Evolutionary conservation across 345 rosid genomes (phyloP).

Genomic region (Salix exigua): DNA sequence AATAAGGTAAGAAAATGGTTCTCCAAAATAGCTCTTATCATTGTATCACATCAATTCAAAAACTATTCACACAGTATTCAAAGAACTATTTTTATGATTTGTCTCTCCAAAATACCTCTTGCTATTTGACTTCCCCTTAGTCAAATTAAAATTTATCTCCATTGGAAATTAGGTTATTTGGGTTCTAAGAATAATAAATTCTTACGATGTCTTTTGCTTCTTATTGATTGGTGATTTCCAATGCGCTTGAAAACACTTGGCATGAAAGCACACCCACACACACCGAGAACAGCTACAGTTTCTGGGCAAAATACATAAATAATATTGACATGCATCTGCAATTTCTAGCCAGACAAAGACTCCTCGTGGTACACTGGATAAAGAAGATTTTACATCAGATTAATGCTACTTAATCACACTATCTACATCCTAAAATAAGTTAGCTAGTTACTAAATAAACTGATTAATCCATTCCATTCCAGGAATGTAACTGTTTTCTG

Average conservation of each 20-base stretch:
- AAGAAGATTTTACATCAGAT: constrained; percentile 10
- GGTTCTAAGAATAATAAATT: no score
- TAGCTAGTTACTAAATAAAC: constrained; percentile 5
- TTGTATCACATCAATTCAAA: no score
- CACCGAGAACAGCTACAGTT: no score
- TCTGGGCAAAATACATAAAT: background rate
- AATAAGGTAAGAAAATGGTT: no score
- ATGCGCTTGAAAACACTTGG: background rate
- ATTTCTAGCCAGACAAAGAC: background rate
- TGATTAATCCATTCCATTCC: constrained; percentile 57
- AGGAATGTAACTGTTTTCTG: constrained; percentile 32
- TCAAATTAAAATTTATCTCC: no score
- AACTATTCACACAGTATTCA: no score
- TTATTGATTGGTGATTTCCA: background rate
- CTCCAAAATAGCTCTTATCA: no score
- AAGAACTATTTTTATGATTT: no score
- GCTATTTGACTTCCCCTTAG: no score
- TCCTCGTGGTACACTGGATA: background rate
- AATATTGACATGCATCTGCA: background rate
- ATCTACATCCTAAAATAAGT: constrained; percentile 11
- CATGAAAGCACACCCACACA: background rate
- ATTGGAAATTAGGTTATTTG: no score
- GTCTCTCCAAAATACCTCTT: no score
- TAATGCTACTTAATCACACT: constrained; percentile 4
- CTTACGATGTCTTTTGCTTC: background rate